Percentiles rank a stretch among this genome's conserved stretches.
phyloP scores from a whole-genome alignment of 306 rosid genomes.

The Dalbergia cultrata region DNA sequence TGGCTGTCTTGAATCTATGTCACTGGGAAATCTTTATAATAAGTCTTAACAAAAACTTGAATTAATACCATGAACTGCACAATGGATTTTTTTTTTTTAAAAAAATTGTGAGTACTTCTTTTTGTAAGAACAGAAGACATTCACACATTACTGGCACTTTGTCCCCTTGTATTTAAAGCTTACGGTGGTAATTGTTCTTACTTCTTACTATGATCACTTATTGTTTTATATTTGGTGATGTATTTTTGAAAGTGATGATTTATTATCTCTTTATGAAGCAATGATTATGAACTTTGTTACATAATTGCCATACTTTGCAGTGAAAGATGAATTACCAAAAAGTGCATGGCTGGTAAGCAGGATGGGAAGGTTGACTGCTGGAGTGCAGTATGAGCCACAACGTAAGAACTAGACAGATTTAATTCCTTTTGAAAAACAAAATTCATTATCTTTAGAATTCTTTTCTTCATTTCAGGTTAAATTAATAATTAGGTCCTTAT shows the following conservation, averaged over 20 bases:
- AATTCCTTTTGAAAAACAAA: constrained; percentile 29
- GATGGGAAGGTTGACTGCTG: constrained; percentile 90
- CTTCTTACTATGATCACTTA: not conserved
- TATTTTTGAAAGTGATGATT: constrained; percentile 20
- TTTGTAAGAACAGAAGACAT: constrained; percentile 19
- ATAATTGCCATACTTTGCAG: constrained; percentile 58
- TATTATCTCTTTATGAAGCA: constrained; percentile 18
- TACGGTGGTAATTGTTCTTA: constrained; percentile 24
- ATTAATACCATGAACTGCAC: not conserved
- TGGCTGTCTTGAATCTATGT: not conserved
- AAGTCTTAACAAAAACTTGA: constrained; percentile 7
- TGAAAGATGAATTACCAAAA: constrained; percentile 72
- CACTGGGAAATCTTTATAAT: constrained; percentile 18
- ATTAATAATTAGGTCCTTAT: not conserved
- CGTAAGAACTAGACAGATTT: constrained; percentile 61
- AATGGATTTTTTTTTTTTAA: constrained; percentile 1
- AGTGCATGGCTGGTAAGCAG: constrained; percentile 87
- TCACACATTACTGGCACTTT: not conserved
- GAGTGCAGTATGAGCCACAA: constrained; percentile 92
- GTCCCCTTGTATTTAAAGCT: constrained; percentile 17
- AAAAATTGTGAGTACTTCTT: constrained; percentile 7
- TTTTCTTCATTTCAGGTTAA: not conserved
- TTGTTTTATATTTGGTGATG: constrained; percentile 17
- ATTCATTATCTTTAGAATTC: not conserved
- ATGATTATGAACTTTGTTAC: constrained; percentile 40